Conservation (phyloP, 164 flowering plant genomes). For the Malania oleifera region DNA sequence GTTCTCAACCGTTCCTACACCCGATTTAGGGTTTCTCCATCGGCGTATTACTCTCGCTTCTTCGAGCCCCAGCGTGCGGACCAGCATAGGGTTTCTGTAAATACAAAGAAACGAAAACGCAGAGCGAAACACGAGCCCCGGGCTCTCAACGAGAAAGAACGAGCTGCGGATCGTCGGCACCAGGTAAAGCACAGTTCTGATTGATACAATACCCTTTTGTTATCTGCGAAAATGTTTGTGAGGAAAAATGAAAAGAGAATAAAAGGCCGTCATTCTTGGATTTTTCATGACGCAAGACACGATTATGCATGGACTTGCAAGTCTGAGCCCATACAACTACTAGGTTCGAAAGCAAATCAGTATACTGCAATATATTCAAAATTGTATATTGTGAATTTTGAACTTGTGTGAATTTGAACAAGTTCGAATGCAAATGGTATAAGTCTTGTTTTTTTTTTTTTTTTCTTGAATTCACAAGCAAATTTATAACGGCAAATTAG, state of each 20-base stretch:
- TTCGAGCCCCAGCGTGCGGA: constrained; percentile 25
- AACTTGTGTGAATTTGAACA: no score
- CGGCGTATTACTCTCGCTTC: constrained; percentile 79
- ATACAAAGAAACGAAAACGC: constrained; percentile 48
- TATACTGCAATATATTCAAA: no score
- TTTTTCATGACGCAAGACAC: background rate
- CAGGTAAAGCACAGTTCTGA: constrained; percentile 34
- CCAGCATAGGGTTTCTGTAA: constrained; percentile 10
- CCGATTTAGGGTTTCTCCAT: constrained; percentile 60
- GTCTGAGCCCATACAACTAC: no score
- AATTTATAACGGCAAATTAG: no score
- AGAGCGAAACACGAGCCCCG: constrained; percentile 22
- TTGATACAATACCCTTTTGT: background rate
- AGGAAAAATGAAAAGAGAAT: no score
- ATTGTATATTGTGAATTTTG: no score
- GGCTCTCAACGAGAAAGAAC: constrained; percentile 57
- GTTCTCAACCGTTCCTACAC: constrained; percentile 66
- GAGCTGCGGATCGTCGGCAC: constrained; percentile 67
- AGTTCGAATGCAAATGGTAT: no score
- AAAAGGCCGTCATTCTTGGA: no score
- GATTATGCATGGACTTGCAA: no score
- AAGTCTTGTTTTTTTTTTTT: no score
- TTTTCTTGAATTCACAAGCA: no score
- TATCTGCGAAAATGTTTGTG: background rate
- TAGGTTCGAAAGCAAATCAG: no score